Base-by-base conservation (phyloP, 352 stramenopile genomes). In the Phytophthora citricola region DNA sequence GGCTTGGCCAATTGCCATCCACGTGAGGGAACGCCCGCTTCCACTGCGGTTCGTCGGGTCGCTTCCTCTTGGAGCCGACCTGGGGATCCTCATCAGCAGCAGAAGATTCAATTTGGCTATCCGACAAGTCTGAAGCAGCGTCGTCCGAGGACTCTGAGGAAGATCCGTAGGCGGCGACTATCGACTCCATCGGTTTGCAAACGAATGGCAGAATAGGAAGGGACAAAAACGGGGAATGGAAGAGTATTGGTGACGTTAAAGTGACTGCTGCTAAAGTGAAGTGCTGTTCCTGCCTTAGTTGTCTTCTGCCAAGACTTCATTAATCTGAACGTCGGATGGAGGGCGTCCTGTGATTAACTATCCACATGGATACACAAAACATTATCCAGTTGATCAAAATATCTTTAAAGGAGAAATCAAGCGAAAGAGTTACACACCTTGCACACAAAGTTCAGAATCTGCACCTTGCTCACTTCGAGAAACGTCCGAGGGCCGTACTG, bases 381-480 rank as follows among this genome's bases (percentile, higher is more conserved):
- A 59, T 17, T 43, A 39, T 20, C 17, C 40, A 55, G 29, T 6
- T 26, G 4, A 47, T 51, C 22, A 50, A 34, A 48, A 51, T 24
- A 22, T 20, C 15, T 39, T 38, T 5, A 54, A 10, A 20, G 4
- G 31, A 4, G 57, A 38, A 29, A 27, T 45, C 3, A 12, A 41
- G 36, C 55, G 26, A 36, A 49, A 12, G 17, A 34, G 9, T 29
- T 38, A 29, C 63, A 48, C 66, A 95, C 85, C 80, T 93, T 94
- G 84, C 87, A 94, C 12, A 95, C 83, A 51, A 95, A 95, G 60
- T 92, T 92, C 39, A 95, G 76, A 60, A 95, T 94, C 67, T 93
- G 84, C 32, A 89, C 70, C 55, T 95, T 94, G 71, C 85, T 77
- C n/a, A 95, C 81, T 80, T 95, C 87, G 36, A 90, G 65, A 24